Evolutionary conservation across 306 rosid genomes (phyloP).

Genomic region (Vigna reflexopilosa): DNA sequence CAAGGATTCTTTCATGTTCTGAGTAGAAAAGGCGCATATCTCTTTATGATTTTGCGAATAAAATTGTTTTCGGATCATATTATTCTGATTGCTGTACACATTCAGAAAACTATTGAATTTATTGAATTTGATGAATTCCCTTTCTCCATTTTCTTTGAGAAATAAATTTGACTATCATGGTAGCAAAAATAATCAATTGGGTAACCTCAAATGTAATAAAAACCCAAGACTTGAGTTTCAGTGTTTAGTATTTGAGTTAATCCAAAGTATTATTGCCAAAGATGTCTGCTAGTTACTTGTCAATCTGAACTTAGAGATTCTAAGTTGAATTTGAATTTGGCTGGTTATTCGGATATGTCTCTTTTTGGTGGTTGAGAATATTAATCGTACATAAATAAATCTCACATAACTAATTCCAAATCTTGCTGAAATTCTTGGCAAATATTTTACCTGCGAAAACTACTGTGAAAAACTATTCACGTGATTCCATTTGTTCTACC

Average conservation of each 20-base stretch:
- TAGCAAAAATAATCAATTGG: neutral
- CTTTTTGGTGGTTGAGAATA: neutral
- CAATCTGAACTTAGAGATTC: conserved; percentile 27
- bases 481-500: conserved; percentile 37
- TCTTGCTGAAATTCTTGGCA: conserved; percentile 11
- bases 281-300: conserved; percentile 8
- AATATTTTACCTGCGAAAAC: conserved; percentile 10
- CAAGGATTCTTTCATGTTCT: neutral
- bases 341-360: neutral
- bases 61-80: neutral
- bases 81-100: conserved; percentile 1
- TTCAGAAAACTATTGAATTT: neutral
- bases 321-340: conserved; percentile 9
- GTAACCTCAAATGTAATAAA: neutral
- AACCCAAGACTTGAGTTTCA: conserved; percentile 9
- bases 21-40: neutral
- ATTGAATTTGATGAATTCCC: conserved; percentile 22
- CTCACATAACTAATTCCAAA: conserved; percentile 25
- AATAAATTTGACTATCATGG: conserved; percentile 2
- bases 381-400: conserved; percentile 23
- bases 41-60: conserved; percentile 12
- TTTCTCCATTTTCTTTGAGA: conserved; percentile 7
- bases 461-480: conserved; percentile 24
- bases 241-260: neutral
- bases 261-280: neutral